A percentile compares a stretch with the other conserved stretches of the same genome.
Evolutionary conservation across 192 early-diverging fungal species (phyloP).

Genomic region (Kappamyces sp.): DNA sequence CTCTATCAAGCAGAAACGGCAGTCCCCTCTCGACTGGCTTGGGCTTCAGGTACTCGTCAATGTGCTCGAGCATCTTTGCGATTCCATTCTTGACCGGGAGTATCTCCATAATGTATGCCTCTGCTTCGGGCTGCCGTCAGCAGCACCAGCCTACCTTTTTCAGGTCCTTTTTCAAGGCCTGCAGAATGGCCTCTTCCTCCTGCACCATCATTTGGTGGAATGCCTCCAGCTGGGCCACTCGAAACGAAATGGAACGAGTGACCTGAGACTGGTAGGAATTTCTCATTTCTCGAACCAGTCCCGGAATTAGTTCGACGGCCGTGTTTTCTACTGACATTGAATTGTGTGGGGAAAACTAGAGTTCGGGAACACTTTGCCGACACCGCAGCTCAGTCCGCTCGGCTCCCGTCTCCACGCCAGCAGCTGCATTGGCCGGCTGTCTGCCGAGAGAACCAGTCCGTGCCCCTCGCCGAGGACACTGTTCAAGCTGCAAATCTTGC

Average conservation of each 20-base stretch:
- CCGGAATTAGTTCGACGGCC: not conserved
- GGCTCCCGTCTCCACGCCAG: no score
- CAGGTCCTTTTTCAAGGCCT: conserved; percentile 8
- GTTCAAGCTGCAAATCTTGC: no score
- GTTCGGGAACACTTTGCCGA: no score
- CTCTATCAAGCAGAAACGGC: not conserved
- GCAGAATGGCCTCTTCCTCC: not conserved
- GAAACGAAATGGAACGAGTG: not conserved
- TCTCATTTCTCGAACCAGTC: not conserved
- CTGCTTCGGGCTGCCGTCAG: not conserved
- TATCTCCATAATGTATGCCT: conserved; percentile 21
- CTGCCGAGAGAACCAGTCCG: no score
- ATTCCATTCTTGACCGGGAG: conserved; percentile 29
- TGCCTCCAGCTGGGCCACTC: not conserved
- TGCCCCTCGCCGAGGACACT: no score
- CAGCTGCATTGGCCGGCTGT: no score
- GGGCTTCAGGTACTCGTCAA: conserved; percentile 34
- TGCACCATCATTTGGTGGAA: conserved; percentile 8
- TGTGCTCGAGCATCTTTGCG: conserved; percentile 26
- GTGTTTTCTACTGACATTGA: not conserved
- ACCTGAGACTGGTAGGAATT: not conserved
- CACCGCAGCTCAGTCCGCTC: no score
- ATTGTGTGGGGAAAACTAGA: no score
- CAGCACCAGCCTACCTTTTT: not conserved
- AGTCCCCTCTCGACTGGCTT: not conserved